Base-by-base conservation (phyloP, 257 asterid genomes). In the Mentha longifolia region DNA sequence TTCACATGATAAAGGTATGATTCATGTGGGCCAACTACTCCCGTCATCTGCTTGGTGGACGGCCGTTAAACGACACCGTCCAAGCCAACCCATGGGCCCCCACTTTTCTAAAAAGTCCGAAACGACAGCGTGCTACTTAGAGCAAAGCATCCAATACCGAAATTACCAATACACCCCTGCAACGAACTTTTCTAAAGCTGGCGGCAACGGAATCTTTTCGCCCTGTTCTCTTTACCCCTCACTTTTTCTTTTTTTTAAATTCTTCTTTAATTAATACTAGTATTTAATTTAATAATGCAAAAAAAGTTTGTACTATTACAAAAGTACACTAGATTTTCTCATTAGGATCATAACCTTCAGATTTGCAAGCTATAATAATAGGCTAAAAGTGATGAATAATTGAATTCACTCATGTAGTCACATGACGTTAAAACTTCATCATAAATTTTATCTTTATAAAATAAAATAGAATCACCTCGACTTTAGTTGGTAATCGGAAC, bases 11-110 rank as follows among this genome's bases (percentile, higher is more conserved):
- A 55, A 69, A 63, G 42, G 56, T 9, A 42, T 63, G 75, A 70
- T 71, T 80, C 80, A 69, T 31, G 85, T 80, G 87, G 92, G 81
- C 78, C 87, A 51, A 43, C 11, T 16, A 16, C 3, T 22, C 10
- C 58, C 51, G 56, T 51, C 77, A 67, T 71, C 45, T 31, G 25
- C 30, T 65, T 15, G 47, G 17, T 55, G 43, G 71, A 75, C 77
- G 79, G 70, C 73, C 76, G 33, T 50, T 59, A 65, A 25, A 37
- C 16, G 76, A 60, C 85, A 76, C 87, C 87, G 84, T 49, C 85
- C 85, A 39, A 52, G 28, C 80, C 80, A 79, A 70, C 65, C 42
- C 80, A 55, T 3, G 22, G 68, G 56, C 55, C 73, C 60, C 74
- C 64, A 22, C 79, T 69, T 75, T 56, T 6, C 8, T 7, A 28